A percentile compares a stretch with the other conserved stretches of the same genome.
Conservation (phyloP, 441 rosid species). For the Arabidopsis hybrid region DNA sequence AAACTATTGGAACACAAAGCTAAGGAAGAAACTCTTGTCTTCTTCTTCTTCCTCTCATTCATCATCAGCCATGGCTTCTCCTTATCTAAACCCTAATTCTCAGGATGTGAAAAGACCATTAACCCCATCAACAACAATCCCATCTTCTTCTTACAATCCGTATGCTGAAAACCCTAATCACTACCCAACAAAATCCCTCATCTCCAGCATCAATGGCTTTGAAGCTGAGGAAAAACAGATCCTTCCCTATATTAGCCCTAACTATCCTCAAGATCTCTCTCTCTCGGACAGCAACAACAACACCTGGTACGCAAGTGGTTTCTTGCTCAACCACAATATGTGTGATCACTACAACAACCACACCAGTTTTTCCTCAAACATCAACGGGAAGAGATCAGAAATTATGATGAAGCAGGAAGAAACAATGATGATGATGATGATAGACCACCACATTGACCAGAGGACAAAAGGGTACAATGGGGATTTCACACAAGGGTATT, state of each 20-base stretch:
- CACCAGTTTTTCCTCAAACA: conserved; percentile 24
- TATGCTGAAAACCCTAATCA: conserved; percentile 47
- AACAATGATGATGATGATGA: conserved; percentile 43
- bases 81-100: conserved; percentile 37
- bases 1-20: conserved; percentile 75
- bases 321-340: conserved; percentile 35
- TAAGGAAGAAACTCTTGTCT: conserved; percentile 66
- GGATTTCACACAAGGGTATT: conserved; percentile 35
- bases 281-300: conserved; percentile 33
- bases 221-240: conserved; percentile 46
- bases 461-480: conserved; percentile 40
- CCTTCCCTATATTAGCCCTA: conserved; percentile 38
- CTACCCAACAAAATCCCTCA: conserved; percentile 47
- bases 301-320: conserved; percentile 33
- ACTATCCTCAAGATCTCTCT: conserved; percentile 30
- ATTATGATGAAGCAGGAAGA: conserved; percentile 40
- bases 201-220: conserved; percentile 39
- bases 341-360: conserved; percentile 37
- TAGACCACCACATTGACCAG: conserved; percentile 43
- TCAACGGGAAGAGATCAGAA: conserved; percentile 38
- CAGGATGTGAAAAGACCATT: conserved; percentile 43
- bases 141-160: conserved; percentile 42
- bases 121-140: conserved; percentile 47
- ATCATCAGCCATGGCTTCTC: conserved; percentile 36
- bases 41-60: conserved; percentile 51